Percentiles rank a stretch among this genome's conserved stretches.
Conservation (phyloP, 148 eudicot genomes). For the Amaranthus cruentus region DNA sequence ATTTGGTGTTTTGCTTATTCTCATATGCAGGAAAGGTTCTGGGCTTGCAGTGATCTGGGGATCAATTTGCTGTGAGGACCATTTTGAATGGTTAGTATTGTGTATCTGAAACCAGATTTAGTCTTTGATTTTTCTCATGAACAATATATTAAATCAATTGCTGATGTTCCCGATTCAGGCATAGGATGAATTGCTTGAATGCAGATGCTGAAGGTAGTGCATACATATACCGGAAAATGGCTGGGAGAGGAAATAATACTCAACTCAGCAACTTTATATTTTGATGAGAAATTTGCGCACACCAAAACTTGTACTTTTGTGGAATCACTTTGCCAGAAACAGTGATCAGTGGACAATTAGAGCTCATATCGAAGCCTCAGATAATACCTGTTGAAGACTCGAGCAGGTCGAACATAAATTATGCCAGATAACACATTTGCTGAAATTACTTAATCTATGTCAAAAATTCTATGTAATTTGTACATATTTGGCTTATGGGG, state of each 20-base stretch:
- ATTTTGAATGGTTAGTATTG: conserved; percentile 62
- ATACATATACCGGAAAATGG: conserved; percentile 38
- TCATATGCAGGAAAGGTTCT: conserved; percentile 56
- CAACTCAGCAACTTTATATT: conserved; percentile 74
- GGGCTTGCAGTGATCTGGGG: conserved; percentile 64
- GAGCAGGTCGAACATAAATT: background rate
- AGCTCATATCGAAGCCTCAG: background rate
- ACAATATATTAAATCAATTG: background rate
- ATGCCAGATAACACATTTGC: background rate
- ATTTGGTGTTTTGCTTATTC: conserved; percentile 6
- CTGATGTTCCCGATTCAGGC: conserved; percentile 44
- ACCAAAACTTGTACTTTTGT: background rate
- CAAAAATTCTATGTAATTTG: background rate
- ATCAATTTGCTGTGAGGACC: conserved; percentile 89
- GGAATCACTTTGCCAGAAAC: background rate
- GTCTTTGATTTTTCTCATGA: background rate
- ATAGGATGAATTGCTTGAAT: conserved; percentile 72
- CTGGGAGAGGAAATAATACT: conserved; percentile 12
- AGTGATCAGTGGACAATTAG: background rate
- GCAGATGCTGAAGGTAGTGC: conserved; percentile 58
- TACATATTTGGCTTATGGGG: background rate
- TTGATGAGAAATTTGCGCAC: conserved; percentile 20
- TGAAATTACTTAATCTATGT: background rate
- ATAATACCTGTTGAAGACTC: background rate
- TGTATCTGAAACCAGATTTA: background rate